phyloP scores from a whole-genome alignment of 2,329 filamentous ascomycete genomes.

The Scytalidium sp. region DNA sequence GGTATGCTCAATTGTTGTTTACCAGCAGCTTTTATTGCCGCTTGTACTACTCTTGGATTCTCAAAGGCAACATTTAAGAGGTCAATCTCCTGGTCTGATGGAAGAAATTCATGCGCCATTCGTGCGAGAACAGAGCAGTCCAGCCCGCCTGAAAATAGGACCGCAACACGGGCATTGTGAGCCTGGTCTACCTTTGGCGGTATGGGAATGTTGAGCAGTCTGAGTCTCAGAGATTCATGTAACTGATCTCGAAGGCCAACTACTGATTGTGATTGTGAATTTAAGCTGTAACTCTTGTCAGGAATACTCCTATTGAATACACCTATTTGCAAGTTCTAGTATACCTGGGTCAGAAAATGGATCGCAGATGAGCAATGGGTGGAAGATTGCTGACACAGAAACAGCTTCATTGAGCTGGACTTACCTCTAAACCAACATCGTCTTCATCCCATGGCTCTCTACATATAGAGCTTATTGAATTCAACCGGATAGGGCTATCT shows the following conservation, averaged over 20 bases:
- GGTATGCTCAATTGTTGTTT: conserved; percentile 7
- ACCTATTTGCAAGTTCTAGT: conserved; percentile 16
- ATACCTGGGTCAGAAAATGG: neutral
- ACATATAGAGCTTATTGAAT: conserved; percentile 8
- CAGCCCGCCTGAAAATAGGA: conserved; percentile 91
- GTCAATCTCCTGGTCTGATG: conserved; percentile 68
- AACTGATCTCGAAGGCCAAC: conserved; percentile 51
- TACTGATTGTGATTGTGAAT: conserved; percentile 48
- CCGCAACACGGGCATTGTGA: conserved; percentile 57
- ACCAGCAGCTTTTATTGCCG: conserved; percentile 39
- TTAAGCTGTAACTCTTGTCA: conserved; percentile 21
- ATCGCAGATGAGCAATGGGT: too few relatives aligned
- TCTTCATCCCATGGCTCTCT: conserved; percentile 10
- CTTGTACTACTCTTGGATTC: conserved; percentile 72
- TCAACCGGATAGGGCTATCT: neutral
- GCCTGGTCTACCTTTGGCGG: conserved; percentile 38
- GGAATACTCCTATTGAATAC: conserved; percentile 36
- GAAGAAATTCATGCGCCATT: conserved; percentile 73
- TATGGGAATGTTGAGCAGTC: conserved; percentile 63
- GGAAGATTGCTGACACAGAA: too few relatives aligned
- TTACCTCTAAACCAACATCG: conserved; percentile 4
- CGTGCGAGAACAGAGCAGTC: conserved; percentile 89
- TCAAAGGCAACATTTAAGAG: conserved; percentile 96
- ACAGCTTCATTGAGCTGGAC: neutral
- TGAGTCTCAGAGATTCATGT: conserved; percentile 57